Conservation (phyloP, 139 green algal genomes). For the Chlorella sorokiniana region DNA sequence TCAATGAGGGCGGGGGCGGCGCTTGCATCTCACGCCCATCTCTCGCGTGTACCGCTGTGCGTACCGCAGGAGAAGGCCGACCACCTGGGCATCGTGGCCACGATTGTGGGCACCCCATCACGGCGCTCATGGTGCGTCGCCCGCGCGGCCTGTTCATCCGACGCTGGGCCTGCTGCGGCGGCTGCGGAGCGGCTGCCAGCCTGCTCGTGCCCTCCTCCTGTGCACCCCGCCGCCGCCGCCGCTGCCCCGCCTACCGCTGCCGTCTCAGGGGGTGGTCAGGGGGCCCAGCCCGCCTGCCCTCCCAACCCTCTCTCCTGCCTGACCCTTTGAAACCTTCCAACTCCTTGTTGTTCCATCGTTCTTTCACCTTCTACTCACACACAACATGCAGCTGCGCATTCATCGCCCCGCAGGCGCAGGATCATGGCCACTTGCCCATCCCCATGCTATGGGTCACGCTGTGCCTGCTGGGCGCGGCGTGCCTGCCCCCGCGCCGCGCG, state of each 20-base stretch:
- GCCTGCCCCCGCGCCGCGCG: slow-evolving; percentile 69
- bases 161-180: neutral
- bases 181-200: neutral
- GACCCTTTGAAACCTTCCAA: too few species aligned
- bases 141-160: too few species aligned
- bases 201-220: neutral
- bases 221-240: too few species aligned
- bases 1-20: neutral
- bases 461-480: slow-evolving; percentile 59
- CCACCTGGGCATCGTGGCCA: slow-evolving; percentile 81
- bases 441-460: slow-evolving; percentile 37
- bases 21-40: neutral
- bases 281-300: too few species aligned
- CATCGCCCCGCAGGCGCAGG: slow-evolving; percentile 30
- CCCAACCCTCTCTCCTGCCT: too few species aligned
- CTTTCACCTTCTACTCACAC: too few species aligned
- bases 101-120: slow-evolving; percentile 81
- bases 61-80: slow-evolving; percentile 82
- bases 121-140: slow-evolving; percentile 65
- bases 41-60: neutral
- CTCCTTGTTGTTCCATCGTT: too few species aligned
- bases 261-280: too few species aligned
- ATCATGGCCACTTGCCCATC: slow-evolving; percentile 45
- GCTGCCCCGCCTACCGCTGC: too few species aligned
- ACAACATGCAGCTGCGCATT: neutral